phyloP scores from a whole-genome alignment of 2,329 filamentous ascomycete species.

The Balansia obtecta region DNA sequence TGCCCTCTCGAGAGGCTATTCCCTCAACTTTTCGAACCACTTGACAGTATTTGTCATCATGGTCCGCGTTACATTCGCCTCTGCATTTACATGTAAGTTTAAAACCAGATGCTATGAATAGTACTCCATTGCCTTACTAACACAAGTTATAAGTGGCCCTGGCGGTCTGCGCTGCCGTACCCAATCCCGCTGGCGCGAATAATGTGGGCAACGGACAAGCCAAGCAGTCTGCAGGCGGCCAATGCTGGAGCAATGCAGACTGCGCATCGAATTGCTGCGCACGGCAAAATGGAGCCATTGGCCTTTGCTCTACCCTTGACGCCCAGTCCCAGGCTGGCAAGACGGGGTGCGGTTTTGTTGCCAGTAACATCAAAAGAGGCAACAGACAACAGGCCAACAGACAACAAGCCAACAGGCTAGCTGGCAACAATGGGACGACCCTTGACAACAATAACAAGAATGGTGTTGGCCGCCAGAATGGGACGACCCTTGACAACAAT shows the following conservation, averaged over 20 bases:
- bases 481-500: background rate
- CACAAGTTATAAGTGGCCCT: slow-evolving; percentile 4
- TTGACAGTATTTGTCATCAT: slow-evolving; percentile 7
- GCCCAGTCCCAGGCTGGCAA: slow-evolving; percentile 19
- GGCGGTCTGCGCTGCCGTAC: slow-evolving; percentile 7
- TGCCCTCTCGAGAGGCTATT: background rate
- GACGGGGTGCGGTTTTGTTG: slow-evolving; percentile 16
- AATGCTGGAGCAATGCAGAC: slow-evolving; percentile 16
- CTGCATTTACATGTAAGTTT: slow-evolving; percentile 15
- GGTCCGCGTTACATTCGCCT: slow-evolving; percentile 14
- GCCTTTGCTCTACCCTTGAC: slow-evolving; percentile 18
- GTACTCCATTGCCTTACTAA: background rate
- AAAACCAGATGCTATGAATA: background rate
- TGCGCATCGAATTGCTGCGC: slow-evolving; percentile 18
- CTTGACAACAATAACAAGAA: background rate
- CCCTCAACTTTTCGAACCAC: background rate
- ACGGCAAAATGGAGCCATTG: slow-evolving; percentile 11
- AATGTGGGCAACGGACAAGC: slow-evolving; percentile 15
- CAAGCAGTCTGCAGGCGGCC: slow-evolving; percentile 18
- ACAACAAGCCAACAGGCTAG: background rate
- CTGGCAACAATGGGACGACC: background rate
- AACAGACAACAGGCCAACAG: background rate
- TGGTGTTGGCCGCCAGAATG: background rate
- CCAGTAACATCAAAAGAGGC: no score
- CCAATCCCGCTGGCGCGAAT: slow-evolving; percentile 10